Percentiles rank a stretch among this genome's conserved stretches.
phyloP scores from a whole-genome alignment of 2,329 filamentous ascomycete species.

The Graphilbum ipis-grandicollis region DNA sequence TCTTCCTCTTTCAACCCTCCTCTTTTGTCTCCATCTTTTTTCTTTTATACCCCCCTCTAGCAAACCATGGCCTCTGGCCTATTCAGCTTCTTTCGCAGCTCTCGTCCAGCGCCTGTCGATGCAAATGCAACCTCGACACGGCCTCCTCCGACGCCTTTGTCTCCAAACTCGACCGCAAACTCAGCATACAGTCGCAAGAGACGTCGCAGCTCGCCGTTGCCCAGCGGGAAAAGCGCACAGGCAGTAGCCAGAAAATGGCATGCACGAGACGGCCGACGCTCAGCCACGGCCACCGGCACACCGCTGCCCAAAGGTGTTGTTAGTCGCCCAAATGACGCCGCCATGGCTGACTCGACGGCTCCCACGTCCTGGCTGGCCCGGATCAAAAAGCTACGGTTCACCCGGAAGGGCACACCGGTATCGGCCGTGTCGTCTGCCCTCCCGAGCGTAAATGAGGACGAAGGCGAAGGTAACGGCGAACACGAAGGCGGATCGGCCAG shows the following conservation, averaged over 20 bases:
- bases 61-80: conserved; percentile 1
- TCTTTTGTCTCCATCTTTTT: no score
- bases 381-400: background rate
- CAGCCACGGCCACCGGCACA: background rate
- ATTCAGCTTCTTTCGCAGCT: conserved; percentile 4
- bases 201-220: background rate
- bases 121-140: background rate
- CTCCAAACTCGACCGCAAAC: no score
- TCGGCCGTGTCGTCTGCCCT: background rate
- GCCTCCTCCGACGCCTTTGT: background rate
- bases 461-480: background rate
- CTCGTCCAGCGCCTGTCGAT: background rate
- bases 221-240: conserved; percentile 1
- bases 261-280: background rate
- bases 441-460: background rate
- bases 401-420: background rate
- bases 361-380: background rate
- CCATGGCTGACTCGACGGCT: background rate
- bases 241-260: conserved; percentile 2
- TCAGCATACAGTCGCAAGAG: no score
- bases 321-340: no score
- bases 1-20: no score
- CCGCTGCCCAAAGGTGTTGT: no score
- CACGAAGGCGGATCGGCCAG: no score
- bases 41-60: background rate